Evolutionary conservation across 768 basidiomycete species (phyloP).

Genomic region (Tylopilus sp.): DNA sequence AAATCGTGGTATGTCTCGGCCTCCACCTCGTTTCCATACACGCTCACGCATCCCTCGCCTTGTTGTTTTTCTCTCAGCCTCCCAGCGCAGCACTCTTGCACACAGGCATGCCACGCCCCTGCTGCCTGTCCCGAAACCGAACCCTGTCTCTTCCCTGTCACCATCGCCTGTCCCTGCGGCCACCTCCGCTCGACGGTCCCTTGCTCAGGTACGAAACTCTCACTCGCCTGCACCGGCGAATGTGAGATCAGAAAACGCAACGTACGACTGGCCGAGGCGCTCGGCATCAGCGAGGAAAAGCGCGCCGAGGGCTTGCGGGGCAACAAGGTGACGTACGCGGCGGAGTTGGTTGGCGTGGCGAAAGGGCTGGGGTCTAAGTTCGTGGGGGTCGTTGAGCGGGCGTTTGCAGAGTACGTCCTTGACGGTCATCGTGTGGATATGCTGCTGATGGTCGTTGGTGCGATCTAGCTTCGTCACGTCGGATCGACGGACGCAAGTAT

Average conservation of each 20-base stretch:
- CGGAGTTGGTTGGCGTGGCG: constrained; percentile 62
- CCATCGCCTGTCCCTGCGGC: constrained; percentile 78
- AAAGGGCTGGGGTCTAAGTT: constrained; percentile 53
- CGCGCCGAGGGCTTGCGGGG: constrained; percentile 24
- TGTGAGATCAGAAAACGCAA: constrained; percentile 86
- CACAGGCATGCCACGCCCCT: constrained; percentile 83
- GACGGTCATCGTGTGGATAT: no score
- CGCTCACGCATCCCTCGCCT: neutral
- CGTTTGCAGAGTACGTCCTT: constrained; percentile 69
- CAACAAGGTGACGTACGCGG: constrained; percentile 48
- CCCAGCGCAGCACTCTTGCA: constrained; percentile 73
- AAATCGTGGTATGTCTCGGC: constrained; percentile 64
- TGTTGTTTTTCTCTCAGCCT: constrained; percentile 37
- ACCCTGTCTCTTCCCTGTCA: constrained; percentile 67
- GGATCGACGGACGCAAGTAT: constrained; percentile 63
- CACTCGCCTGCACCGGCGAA: constrained; percentile 75
- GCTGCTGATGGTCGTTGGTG: neutral
- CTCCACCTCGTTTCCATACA: neutral
- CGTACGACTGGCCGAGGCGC: constrained; percentile 81
- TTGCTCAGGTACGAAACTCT: constrained; percentile 53
- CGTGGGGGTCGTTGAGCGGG: constrained; percentile 69
- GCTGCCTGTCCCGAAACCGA: constrained; percentile 76
- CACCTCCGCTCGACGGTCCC: constrained; percentile 68
- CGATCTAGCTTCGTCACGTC: constrained; percentile 58
- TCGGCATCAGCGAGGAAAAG: constrained; percentile 70